Evolutionary conservation across 192 early-diverging fungal species (phyloP).

Genomic region (Coemansia sp.): DNA sequence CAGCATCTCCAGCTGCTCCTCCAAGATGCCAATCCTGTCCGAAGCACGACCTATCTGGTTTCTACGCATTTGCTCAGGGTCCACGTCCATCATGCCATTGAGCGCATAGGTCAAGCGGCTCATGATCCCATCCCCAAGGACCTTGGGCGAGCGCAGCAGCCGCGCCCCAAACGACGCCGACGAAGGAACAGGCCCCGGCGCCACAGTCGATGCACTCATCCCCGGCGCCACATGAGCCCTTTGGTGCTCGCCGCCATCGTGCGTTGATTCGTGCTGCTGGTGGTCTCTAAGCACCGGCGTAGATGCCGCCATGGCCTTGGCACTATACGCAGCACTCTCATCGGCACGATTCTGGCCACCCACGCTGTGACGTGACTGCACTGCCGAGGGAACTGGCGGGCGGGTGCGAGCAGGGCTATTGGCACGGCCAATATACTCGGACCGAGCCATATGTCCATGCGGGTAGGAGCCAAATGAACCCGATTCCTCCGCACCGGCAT

Average conservation of each 20-base stretch:
- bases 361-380: neutral
- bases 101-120: conserved; percentile 61
- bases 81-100: conserved; percentile 94
- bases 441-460: conserved; percentile 27
- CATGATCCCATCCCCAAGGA: conserved; percentile 51
- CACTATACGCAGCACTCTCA: neutral
- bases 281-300: conserved; percentile 27
- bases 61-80: conserved; percentile 84
- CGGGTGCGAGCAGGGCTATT: neutral
- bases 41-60: conserved; percentile 84
- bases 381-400: neutral
- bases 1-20: conserved; percentile 73
- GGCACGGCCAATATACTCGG: conserved; percentile 36
- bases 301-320: conserved; percentile 33
- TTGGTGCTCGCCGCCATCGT: neutral
- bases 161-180: conserved; percentile 30
- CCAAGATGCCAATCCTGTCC: conserved; percentile 76
- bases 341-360: neutral
- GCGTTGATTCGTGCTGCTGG: neutral
- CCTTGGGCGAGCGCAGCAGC: conserved; percentile 42
- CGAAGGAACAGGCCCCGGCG: neutral
- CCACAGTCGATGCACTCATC: neutral
- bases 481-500: neutral
- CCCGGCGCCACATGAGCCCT: neutral
- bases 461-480: neutral